These are phyloP conservation scores for Corymbia calophylla DNA, from an alignment of 441 rosid species.

Conservation along the genomic window DNA sequence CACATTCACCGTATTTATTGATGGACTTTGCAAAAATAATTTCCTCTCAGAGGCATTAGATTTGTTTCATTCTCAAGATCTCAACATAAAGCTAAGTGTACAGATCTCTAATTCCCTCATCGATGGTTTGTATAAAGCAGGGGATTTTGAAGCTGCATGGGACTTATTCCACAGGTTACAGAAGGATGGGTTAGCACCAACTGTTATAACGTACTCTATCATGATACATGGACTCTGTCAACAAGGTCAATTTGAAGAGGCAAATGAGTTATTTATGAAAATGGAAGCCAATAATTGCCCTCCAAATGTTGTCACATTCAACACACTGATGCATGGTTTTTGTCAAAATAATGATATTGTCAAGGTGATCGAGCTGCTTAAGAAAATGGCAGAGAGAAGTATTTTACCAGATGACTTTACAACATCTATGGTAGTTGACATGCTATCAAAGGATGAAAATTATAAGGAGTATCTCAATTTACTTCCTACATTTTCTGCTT, in stretches of 20 bases:
- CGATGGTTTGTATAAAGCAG: background rate
- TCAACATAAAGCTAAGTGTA: background rate
- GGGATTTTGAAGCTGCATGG: background rate
- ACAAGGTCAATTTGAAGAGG: constrained; percentile 16
- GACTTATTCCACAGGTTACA: background rate
- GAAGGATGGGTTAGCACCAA: constrained; percentile 12
- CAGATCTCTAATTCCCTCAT: background rate
- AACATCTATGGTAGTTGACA: constrained; percentile 5
- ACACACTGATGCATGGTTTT: constrained; percentile 19
- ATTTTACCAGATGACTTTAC: constrained; percentile 14
- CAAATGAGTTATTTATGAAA: constrained; percentile 17
- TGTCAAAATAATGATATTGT: constrained; percentile 6
- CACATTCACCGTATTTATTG: background rate
- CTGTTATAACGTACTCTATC: constrained; percentile 9
- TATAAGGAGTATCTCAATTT: constrained; percentile 9
- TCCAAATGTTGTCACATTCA: constrained; percentile 24
- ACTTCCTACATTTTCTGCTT: constrained; percentile 19
- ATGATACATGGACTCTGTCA: constrained; percentile 20
- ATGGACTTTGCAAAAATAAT: background rate
- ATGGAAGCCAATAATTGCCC: constrained; percentile 30
- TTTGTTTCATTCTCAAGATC: background rate
- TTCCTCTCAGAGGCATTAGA: background rate
- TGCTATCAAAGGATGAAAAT: constrained; percentile 19
- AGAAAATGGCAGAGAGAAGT: constrained; percentile 24
- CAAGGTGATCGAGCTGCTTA: constrained; percentile 24